Percentiles rank a stretch among this genome's conserved stretches.
These are phyloP conservation scores for Lasiodiplodia sp. DNA, from an alignment of 2,329 filamentous ascomycete species.

Conservation along the genomic window DNA sequence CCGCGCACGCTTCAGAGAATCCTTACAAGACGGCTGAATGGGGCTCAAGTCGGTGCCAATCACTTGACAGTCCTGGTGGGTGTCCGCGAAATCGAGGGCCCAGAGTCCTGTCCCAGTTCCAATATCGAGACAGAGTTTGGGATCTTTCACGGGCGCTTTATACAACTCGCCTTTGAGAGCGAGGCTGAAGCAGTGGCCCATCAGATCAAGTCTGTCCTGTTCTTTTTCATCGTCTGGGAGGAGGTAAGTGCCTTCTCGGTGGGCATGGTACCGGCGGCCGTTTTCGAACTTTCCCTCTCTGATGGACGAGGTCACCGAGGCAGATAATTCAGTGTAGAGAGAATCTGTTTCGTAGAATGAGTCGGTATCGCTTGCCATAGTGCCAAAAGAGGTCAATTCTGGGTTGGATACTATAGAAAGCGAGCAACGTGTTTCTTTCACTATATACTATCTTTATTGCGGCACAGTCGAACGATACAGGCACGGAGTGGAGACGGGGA, in stretches of 20 bases:
- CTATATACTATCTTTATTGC: neutral
- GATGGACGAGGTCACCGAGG: conserved; percentile 18
- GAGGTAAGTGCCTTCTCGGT: conserved; percentile 47
- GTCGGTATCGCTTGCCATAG: conserved; percentile 4
- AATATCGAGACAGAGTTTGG: conserved; percentile 40
- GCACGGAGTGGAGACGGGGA: neutral
- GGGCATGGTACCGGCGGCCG: conserved; percentile 45
- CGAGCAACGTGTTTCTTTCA: neutral
- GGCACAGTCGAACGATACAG: conserved; percentile 8
- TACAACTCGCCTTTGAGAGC: conserved; percentile 45
- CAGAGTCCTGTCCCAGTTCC: conserved; percentile 43
- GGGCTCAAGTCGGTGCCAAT: conserved; percentile 46
- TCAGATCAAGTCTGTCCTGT: conserved; percentile 46
- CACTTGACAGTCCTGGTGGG: conserved; percentile 42
- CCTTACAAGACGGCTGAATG: conserved; percentile 37
- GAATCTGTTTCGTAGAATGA: conserved; percentile 8
- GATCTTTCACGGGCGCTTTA: conserved; percentile 40
- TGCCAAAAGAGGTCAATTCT: neutral
- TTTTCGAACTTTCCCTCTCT: conserved; percentile 7
- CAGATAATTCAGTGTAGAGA: neutral
- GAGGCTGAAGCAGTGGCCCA: conserved; percentile 48
- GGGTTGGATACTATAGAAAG: neutral
- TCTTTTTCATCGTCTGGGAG: conserved; percentile 47
- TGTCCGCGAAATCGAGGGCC: conserved; percentile 44
- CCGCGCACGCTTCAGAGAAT: conserved; percentile 31